Conservation (phyloP, 2,329 filamentous ascomycete genomes). For the Arachnopeziza araneosa region DNA sequence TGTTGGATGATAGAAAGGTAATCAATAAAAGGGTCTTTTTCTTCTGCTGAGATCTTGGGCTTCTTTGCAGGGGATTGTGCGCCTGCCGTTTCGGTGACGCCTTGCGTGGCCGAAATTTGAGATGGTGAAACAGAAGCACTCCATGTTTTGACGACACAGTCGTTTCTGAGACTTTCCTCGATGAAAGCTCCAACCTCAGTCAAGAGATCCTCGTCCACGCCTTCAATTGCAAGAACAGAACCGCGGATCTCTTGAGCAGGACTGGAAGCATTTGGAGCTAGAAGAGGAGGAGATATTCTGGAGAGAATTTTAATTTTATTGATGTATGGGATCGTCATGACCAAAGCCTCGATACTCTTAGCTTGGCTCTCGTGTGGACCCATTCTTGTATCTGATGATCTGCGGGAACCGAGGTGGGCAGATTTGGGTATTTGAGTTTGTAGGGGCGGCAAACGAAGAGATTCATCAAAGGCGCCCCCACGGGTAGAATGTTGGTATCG, state of each 20-base stretch:
- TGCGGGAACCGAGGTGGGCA: slow-evolving; percentile 33
- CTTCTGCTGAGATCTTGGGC: neutral
- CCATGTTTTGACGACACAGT: slow-evolving; percentile 29
- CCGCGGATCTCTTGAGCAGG: slow-evolving; percentile 52
- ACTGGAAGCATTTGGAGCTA: slow-evolving; percentile 32
- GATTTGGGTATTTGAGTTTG: slow-evolving; percentile 31
- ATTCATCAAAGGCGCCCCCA: slow-evolving; percentile 27
- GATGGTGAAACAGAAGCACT: neutral
- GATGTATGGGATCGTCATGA: slow-evolving; percentile 68
- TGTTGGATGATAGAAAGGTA: slow-evolving; percentile 63
- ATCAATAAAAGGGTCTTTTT: slow-evolving; percentile 40
- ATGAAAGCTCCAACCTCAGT: slow-evolving; percentile 58
- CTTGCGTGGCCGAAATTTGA: neutral
- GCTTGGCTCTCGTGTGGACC: slow-evolving; percentile 33
- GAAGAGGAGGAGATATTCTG: slow-evolving; percentile 67
- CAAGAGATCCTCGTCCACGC: slow-evolving; percentile 50
- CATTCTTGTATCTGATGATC: slow-evolving; percentile 25
- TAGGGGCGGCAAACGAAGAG: slow-evolving; percentile 31
- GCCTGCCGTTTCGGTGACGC: slow-evolving; percentile 16
- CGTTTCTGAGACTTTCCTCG: slow-evolving; percentile 29
- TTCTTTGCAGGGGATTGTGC: neutral
- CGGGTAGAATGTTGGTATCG: slow-evolving; percentile 23
- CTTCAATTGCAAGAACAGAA: slow-evolving; percentile 78
- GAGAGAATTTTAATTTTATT: slow-evolving; percentile 73
- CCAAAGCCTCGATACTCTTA: slow-evolving; percentile 58